Evolutionary conservation across 164 flowering plant species (phyloP).

Genomic region (Vitis rupestris): DNA sequence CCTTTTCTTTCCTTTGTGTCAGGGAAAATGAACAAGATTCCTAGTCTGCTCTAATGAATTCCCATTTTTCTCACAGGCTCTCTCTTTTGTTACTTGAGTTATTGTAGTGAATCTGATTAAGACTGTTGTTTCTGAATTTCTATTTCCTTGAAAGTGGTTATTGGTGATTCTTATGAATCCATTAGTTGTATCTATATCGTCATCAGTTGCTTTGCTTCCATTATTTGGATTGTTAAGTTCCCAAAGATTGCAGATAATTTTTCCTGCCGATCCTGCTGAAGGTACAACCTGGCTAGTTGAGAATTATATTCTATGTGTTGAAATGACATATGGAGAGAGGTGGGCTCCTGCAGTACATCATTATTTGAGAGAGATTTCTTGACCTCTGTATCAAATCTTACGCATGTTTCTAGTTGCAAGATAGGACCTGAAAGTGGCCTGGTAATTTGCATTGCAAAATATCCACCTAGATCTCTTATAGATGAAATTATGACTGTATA

Average conservation of each 20-base stretch:
- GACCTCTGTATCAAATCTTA: slow-evolving; percentile 5
- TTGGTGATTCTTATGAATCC: neutral
- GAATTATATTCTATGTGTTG: neutral
- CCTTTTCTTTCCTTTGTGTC: no score
- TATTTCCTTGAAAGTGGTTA: neutral
- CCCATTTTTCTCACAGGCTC: no score
- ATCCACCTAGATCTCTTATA: slow-evolving; percentile 7
- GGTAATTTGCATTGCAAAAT: slow-evolving; percentile 5
- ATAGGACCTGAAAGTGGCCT: slow-evolving; percentile 11
- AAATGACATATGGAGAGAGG: neutral
- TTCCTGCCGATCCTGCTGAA: slow-evolving; percentile 12
- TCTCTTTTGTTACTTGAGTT: no score
- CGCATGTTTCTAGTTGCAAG: slow-evolving; percentile 10
- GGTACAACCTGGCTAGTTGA: slow-evolving; percentile 7
- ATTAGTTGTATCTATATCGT: neutral
- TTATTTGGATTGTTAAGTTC: neutral
- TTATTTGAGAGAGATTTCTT: slow-evolving; percentile 1
- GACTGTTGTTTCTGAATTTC: neutral
- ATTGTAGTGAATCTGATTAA: neutral
- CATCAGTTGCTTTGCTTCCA: neutral
- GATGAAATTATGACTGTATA: slow-evolving; percentile 6
- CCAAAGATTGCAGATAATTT: slow-evolving; percentile 9
- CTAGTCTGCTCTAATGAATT: no score
- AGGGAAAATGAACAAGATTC: no score
- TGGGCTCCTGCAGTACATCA: slow-evolving; percentile 10